Base-by-base conservation (phyloP, 2,329 filamentous ascomycete species). In the Elsinoe necatrix region DNA sequence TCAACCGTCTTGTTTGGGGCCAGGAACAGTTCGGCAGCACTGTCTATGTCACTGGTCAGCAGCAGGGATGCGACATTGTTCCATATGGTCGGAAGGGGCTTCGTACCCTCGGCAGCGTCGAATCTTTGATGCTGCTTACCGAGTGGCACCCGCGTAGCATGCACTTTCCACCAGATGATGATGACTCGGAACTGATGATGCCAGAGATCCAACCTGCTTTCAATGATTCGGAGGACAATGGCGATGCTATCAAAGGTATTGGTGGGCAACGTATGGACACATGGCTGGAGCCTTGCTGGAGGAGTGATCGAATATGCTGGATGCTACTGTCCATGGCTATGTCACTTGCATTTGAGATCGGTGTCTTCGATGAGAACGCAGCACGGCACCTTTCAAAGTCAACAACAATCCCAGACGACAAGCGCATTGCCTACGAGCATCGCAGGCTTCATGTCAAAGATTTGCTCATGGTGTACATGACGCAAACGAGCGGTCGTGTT, bases 81-180 rank as follows among this genome's bases (percentile, higher is more conserved):
- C 74, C 78, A 12, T 70, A 77, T 1, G 74, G 75, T 14, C 74
- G 79, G 12, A 80, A 78, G 61, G 93, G 91, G 63, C 75, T 97
- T 55, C 81, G 93, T 54, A 95, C 92, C 0, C 75, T 98, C 2
- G 93, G 93, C 14, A 96, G 92, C 0, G 89, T 98, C 23, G 93
- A 98, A 72, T 95, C 90, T 31, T 74, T 98, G 29, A 84, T 98
- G 77, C 85, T 98, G 23, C 76, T 98, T 43, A 97, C 92, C 1
- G 93, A 98, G 67, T 98, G 93, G 92, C 92, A 97, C 69, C 93
- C 93, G 3, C 83, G 92, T 4, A 91, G 91, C 14, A 78, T 98
- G 59, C 92, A 97, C 69, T 98, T 97, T 66, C 93, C 93, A 2
- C 82, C 83, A 0, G 80, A 81, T 45, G 81, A 84, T 58, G 82